Conservation (phyloP, 2,329 filamentous ascomycete genomes). For the Huntiella savannae region DNA sequence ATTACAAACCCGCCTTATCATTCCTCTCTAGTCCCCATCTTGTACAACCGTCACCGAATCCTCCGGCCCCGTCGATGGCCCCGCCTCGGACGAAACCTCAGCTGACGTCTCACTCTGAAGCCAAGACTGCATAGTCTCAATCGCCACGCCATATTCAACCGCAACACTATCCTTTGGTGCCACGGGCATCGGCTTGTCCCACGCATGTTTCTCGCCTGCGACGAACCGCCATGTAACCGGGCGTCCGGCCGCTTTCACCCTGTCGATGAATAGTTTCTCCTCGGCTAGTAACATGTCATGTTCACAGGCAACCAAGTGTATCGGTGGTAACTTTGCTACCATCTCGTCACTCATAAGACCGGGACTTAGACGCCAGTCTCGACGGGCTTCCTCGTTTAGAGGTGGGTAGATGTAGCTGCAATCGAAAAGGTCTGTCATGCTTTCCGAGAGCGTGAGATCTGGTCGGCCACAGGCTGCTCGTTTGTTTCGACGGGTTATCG, state of each 20-base stretch:
- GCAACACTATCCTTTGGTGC: conserved; percentile 24
- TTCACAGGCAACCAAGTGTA: conserved; percentile 43
- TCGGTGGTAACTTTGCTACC: conserved; percentile 31
- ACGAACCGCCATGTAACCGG: conserved; percentile 26
- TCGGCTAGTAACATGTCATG: conserved; percentile 45
- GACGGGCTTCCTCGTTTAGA: conserved; percentile 24
- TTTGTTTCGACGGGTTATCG: conserved; percentile 34
- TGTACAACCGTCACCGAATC: not conserved
- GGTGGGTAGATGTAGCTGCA: conserved; percentile 39
- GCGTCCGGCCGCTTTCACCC: conserved; percentile 23
- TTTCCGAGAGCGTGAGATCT: conserved; percentile 36
- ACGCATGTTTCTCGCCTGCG: conserved; percentile 26
- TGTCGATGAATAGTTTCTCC: conserved; percentile 39
- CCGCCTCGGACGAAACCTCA: not conserved
- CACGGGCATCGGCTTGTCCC: conserved; percentile 29
- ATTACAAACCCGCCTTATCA: not conserved
- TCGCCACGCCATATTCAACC: conserved; percentile 28
- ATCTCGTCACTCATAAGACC: conserved; percentile 33
- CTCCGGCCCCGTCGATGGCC: too few relatives aligned
- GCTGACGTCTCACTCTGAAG: not conserved
- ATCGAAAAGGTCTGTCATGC: conserved; percentile 44
- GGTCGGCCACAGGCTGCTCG: conserved; percentile 33
- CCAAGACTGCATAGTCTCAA: conserved; percentile 18
- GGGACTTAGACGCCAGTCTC: conserved; percentile 38
- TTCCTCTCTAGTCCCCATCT: too few relatives aligned